phyloP scores from a whole-genome alignment of 352 stramenopile genomes.

The Phytophthora europaea region DNA sequence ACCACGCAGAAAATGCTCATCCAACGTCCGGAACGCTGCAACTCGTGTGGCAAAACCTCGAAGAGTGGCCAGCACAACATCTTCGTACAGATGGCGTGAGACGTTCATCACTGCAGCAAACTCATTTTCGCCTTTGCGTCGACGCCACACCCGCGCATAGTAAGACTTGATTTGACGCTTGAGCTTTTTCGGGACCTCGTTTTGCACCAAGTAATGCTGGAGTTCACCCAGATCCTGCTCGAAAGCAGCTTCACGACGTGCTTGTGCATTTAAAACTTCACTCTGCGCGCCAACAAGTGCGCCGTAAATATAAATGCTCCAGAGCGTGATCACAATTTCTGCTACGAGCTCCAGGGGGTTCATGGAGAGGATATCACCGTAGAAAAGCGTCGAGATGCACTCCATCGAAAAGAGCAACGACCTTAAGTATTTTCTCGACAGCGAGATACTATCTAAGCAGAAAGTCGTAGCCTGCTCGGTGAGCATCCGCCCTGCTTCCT shows the following conservation, averaged over 20 bases:
- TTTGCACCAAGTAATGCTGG: conserved; percentile 77
- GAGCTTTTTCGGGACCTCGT: conserved; percentile 68
- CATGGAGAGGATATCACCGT: conserved; percentile 79
- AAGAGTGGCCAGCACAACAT: conserved; percentile 68
- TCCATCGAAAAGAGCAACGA: conserved; percentile 72
- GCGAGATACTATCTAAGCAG: conserved; percentile 35
- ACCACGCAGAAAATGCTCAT: conserved; percentile 71
- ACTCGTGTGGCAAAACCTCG: conserved; percentile 61
- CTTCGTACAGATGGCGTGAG: conserved; percentile 62
- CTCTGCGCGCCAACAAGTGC: conserved; percentile 68
- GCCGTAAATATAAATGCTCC: conserved; percentile 81
- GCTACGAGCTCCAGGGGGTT: conserved; percentile 68
- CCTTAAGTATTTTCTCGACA: conserved; percentile 72
- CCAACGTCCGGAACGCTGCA: conserved; percentile 56
- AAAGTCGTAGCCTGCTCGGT: conserved; percentile 25
- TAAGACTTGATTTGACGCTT: conserved; percentile 81
- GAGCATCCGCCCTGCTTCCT: conserved; percentile 24
- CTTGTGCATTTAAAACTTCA: conserved; percentile 60
- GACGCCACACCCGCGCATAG: conserved; percentile 68
- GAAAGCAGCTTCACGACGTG: conserved; percentile 56
- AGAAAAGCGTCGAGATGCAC: conserved; percentile 79
- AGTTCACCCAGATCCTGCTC: conserved; percentile 73
- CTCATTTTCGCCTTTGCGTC: conserved; percentile 57
- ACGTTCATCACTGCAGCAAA: conserved; percentile 55
- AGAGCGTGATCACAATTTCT: conserved; percentile 68